Evolutionary conservation across 495 filamentous ascomycete species (phyloP).

Genomic region (Penicillium subrubescens): DNA sequence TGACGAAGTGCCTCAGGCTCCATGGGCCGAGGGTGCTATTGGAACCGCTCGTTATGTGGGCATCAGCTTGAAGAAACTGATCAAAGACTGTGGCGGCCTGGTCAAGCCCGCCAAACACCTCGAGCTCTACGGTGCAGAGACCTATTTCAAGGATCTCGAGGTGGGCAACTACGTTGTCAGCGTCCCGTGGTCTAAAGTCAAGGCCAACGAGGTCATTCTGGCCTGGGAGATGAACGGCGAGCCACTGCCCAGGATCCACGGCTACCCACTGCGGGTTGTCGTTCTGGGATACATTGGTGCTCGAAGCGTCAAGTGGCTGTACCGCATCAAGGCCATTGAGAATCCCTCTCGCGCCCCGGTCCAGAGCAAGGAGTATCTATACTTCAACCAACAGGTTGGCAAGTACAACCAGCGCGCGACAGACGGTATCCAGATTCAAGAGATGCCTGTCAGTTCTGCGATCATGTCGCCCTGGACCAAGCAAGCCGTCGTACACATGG

Average conservation of each 20-base stretch:
- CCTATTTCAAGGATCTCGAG: slow-evolving; percentile 65
- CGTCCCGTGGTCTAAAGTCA: slow-evolving; percentile 66
- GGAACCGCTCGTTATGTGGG: slow-evolving; percentile 64
- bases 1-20: slow-evolving; percentile 69
- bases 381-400: slow-evolving; percentile 44
- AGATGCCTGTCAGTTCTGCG: slow-evolving; percentile 53
- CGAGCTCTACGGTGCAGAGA: slow-evolving; percentile 66
- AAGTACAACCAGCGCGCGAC: slow-evolving; percentile 38
- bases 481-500: slow-evolving; percentile 35
- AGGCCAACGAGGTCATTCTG: slow-evolving; percentile 64
- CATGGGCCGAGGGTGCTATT: slow-evolving; percentile 69
- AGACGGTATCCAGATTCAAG: slow-evolving; percentile 47
- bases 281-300: slow-evolving; percentile 63
- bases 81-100: slow-evolving; percentile 66
- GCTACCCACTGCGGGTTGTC: slow-evolving; percentile 62
- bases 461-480: slow-evolving; percentile 41
- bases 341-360: slow-evolving; percentile 45
- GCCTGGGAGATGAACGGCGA: slow-evolving; percentile 74
- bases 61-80: slow-evolving; percentile 64
- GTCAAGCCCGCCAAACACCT: slow-evolving; percentile 57
- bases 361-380: slow-evolving; percentile 50
- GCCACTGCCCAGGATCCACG: slow-evolving; percentile 65
- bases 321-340: slow-evolving; percentile 40
- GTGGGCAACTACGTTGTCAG: slow-evolving; percentile 65
- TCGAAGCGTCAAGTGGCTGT: slow-evolving; percentile 47